Conservation (phyloP, 2,329 filamentous ascomycete species). For the Phyllosticta citrichinensis region DNA sequence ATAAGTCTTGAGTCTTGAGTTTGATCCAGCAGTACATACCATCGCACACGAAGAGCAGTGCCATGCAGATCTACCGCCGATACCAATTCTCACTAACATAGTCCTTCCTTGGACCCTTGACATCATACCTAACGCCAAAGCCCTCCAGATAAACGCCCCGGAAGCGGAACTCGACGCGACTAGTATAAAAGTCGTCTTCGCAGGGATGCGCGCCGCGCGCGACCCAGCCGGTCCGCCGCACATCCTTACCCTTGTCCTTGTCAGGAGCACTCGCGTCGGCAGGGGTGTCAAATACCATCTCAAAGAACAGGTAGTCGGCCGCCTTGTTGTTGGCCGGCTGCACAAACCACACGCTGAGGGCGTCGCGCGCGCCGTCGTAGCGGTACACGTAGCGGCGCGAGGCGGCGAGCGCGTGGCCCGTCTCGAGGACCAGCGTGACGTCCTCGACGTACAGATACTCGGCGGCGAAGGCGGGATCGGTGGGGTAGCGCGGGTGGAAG, state of each 20-base stretch:
- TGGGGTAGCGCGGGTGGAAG: constrained; percentile 52
- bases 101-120: constrained; percentile 31
- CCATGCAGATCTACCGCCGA: constrained; percentile 6
- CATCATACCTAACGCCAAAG: constrained; percentile 30
- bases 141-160: constrained; percentile 8
- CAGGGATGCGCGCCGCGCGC: constrained; percentile 47
- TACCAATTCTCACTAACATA: constrained; percentile 30
- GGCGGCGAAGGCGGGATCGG: constrained; percentile 23
- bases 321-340: constrained; percentile 47
- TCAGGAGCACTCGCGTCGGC: no score
- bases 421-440: constrained; percentile 51
- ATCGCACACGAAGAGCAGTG: no score
- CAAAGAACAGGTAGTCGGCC: constrained; percentile 67
- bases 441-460: constrained; percentile 61
- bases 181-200: constrained; percentile 61
- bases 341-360: constrained; percentile 61
- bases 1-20: no score
- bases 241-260: no score
- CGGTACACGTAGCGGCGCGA: constrained; percentile 63
- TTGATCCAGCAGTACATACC: no score
- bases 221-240: neutral
- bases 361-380: constrained; percentile 46
- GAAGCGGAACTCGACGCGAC: constrained; percentile 53
- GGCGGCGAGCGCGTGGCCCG: constrained; percentile 46
- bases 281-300: constrained; percentile 42